phyloP scores from a whole-genome alignment of 2,329 filamentous ascomycete genomes.

The Cyphellophora europaea region DNA sequence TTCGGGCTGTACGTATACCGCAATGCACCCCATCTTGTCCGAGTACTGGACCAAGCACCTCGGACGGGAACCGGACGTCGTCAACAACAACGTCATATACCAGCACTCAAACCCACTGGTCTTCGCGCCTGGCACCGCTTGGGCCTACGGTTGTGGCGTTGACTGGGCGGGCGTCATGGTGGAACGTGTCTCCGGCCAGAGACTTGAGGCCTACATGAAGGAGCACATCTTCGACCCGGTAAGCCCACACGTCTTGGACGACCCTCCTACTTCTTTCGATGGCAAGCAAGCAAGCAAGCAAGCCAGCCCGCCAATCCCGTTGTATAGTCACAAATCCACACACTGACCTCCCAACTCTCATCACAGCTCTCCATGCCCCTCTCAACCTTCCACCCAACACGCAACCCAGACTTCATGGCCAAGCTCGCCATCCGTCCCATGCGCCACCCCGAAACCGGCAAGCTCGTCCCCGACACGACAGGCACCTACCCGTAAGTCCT shows the following conservation, averaged over 20 bases:
- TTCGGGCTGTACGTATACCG: slow-evolving; percentile 12
- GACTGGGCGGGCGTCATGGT: slow-evolving; percentile 48
- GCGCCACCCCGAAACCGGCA: no score
- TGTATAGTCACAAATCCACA: slow-evolving; percentile 6
- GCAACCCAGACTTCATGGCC: no score
- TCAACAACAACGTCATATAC: slow-evolving; percentile 4
- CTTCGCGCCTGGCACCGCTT: slow-evolving; percentile 34
- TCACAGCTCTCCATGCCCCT: no score
- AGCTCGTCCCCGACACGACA: no score
- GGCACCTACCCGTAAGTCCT: no score
- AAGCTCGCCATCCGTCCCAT: no score
- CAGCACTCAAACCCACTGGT: slow-evolving; percentile 1
- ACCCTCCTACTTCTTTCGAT: no score
- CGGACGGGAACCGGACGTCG: neutral
- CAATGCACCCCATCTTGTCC: slow-evolving; percentile 7
- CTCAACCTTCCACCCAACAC: no score
- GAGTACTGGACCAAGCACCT: slow-evolving; percentile 9
- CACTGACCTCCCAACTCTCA: no score
- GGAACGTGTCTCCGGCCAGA: slow-evolving; percentile 35
- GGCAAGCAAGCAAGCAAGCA: slow-evolving; percentile 1
- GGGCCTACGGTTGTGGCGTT: slow-evolving; percentile 40
- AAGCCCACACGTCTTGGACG: slow-evolving; percentile 25
- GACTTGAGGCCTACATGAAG: slow-evolving; percentile 35
- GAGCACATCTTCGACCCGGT: slow-evolving; percentile 38
- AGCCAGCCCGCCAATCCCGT: slow-evolving; percentile 3